Evolutionary conservation across 73 alveolate species (phyloP), one percentile per base, ranked within the genome.

Genomic region (Paramecium tetraurelia): DNA sequence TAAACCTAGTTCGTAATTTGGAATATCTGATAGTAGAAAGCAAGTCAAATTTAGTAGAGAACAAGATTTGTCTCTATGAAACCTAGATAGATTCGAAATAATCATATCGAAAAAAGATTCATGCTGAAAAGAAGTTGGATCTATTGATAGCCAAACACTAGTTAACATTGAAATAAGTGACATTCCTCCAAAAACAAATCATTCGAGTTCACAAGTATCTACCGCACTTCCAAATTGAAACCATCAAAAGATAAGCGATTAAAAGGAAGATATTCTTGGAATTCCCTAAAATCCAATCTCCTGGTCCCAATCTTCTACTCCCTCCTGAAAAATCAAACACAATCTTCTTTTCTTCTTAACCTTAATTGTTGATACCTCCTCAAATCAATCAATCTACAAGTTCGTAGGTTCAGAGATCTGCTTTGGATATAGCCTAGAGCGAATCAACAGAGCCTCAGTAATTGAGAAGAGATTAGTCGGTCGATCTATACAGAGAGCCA

Each of bases 241-340:
- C 41, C 2, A 63, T 63, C 21, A 63, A 63, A 27, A 63, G 84
- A 63, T 63, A 63, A 63, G 84, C 84, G 1, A 63, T 63, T 11
- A 63, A 63, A 63, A 27, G 84, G 7, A 63, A 63, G 46, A 63
- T 63, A 63, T 63, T 63, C 29, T 33, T 63, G 1, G 84, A 63
- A 63, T 63, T 63, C 4, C 84, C 84, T 11, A 63, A 63, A 12
- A 27, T 14, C 31, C 31, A 63, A 63, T 63, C 84, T 0, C 84
- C 84, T 11, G 50, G 84, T 27, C 21, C 24, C 5, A 63, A 27
- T 63, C 31, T 27, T 27, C 27, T 63, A 14, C 11, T 63, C 2
- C 84, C 84, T 14, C 84, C 84, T 31, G 84, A 63, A 20, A 63
- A 63, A 24, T 63, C 84, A 63, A 63, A 63, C 24, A 63, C 84